Evolutionary conservation across 2,329 filamentous ascomycete species (phyloP), one percentile per base, ranked within the genome.

Genomic region (Calonectria naviculata): DNA sequence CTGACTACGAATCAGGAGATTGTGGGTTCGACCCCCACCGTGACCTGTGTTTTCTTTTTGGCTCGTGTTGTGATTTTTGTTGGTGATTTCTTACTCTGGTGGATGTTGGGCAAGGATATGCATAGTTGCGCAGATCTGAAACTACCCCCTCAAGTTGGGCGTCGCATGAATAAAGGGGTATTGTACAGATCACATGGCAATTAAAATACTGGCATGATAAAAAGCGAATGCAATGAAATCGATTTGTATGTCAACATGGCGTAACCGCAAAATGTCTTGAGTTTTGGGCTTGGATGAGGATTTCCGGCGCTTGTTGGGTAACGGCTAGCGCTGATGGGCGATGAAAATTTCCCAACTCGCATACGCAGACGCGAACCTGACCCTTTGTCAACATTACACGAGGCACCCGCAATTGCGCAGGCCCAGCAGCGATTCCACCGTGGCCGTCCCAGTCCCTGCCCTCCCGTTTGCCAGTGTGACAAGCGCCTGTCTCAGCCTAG

Each of bases 1-100:
- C 78, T 80, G 78, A 79, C 78, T 80, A 80, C 78, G 78, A 80
- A 80, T 80, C 78, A 80, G 78, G 77, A 80, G 78, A 80, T 80
- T 76, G 73, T 78, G 76, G 78, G 78, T 80, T 80, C 78, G 78
- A 80, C 73, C 78, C 78, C 78, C 73, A 74, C 63, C 74, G 70
- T 75, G 75, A 76, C 68, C 68, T 70, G 8, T 1, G 3, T 15
- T 60, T 69, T 24, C 8, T 42, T 61, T 61, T 61, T 41, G 38
- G 26, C 19, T 21, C 28, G 17, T 29, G 13, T 13, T 31, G 56
- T 36, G 10, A 19, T 61, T 61, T 42, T 61, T 61, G 24, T 58
- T 65, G 52, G 31, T 26, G 1, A 26, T 41, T 42, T 6, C 21
- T 13, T 26, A 17, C 19, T 41, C 34, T 63, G 42, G 38, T 61